Evolutionary conservation across 768 basidiomycete genomes (phyloP).

Genomic region (Boletales sp.): DNA sequence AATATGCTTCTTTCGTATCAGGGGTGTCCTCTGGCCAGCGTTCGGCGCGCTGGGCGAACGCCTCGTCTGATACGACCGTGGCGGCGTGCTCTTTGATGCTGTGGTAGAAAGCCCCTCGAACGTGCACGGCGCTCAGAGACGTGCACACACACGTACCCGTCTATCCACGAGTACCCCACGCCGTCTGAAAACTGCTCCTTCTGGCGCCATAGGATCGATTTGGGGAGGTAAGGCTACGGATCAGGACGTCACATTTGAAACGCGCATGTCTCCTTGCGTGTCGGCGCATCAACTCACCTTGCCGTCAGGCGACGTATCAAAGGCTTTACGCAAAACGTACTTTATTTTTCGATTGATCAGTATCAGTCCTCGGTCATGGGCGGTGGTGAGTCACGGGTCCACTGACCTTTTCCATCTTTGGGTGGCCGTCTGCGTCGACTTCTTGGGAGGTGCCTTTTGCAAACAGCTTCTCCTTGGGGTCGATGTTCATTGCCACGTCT

Average conservation of each 20-base stretch:
- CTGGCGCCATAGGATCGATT: constrained; percentile 95
- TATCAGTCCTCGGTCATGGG: constrained; percentile 7
- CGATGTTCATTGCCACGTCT: constrained; percentile 88
- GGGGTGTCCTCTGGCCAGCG: constrained; percentile 81
- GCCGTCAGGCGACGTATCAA: constrained; percentile 80
- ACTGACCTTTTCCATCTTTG: constrained; percentile 91
- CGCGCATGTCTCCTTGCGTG: background rate
- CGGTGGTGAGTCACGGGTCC: background rate
- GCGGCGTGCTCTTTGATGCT: constrained; percentile 91
- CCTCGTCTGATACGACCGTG: constrained; percentile 72
- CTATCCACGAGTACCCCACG: constrained; percentile 98
- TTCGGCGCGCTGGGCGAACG: constrained; percentile 64
- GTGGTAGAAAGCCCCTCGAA: constrained; percentile 2
- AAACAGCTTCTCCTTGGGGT: constrained; percentile 87
- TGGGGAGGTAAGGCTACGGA: constrained; percentile 82
- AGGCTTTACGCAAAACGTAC: constrained; percentile 96
- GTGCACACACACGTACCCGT: constrained; percentile 55
- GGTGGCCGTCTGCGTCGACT: constrained; percentile 80
- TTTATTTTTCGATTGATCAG: constrained; percentile 21
- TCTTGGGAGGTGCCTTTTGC: constrained; percentile 71
- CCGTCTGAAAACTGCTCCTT: constrained; percentile 99
- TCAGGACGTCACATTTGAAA: background rate
- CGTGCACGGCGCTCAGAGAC: background rate
- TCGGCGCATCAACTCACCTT: constrained; percentile 42
- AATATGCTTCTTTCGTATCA: constrained; percentile 96